Conservation (phyloP, 371 early-diverging fungal species). For the Haplosporangium sp. region DNA sequence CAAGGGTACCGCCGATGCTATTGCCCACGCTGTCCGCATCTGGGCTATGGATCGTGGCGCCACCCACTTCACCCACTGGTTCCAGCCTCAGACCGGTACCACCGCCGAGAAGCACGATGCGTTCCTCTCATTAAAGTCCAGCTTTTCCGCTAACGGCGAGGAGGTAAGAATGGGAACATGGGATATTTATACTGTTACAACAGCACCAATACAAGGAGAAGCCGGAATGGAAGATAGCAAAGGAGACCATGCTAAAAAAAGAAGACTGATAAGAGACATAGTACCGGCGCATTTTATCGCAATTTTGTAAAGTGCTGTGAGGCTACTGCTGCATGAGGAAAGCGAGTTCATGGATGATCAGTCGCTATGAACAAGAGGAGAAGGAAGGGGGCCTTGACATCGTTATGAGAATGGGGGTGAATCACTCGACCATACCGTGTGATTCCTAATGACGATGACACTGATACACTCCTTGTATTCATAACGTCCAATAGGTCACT, state of each 20-base stretch:
- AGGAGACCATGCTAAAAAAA: not conserved
- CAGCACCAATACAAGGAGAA: slow-evolving; percentile 90
- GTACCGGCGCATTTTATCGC: not conserved
- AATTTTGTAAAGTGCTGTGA: no score
- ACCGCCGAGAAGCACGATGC: slow-evolving; percentile 99
- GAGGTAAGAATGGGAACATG: slow-evolving; percentile 75
- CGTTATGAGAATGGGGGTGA: no score
- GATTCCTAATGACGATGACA: not conserved
- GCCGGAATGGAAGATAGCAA: slow-evolving; percentile 72
- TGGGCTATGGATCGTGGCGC: slow-evolving; percentile 97
- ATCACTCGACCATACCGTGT: no score
- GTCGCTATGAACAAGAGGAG: no score
- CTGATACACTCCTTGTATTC: not conserved
- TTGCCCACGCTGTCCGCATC: slow-evolving; percentile 97
- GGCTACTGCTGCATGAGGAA: no score
- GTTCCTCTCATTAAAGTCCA: slow-evolving; percentile 88
- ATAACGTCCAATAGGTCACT: slow-evolving; percentile 22
- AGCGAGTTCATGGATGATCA: no score
- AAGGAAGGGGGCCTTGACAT: no score
- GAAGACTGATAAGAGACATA: not conserved
- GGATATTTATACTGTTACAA: slow-evolving; percentile 94
- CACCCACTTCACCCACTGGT: slow-evolving; percentile 99
- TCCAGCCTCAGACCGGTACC: slow-evolving; percentile 97
- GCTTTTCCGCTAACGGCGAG: slow-evolving; percentile 80
- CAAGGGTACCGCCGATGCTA: slow-evolving; percentile 96